A percentile compares a stretch with the other conserved stretches of the same genome.
Conservation (phyloP, 2,329 filamentous ascomycete genomes). For the Aspergillus uvarum region DNA sequence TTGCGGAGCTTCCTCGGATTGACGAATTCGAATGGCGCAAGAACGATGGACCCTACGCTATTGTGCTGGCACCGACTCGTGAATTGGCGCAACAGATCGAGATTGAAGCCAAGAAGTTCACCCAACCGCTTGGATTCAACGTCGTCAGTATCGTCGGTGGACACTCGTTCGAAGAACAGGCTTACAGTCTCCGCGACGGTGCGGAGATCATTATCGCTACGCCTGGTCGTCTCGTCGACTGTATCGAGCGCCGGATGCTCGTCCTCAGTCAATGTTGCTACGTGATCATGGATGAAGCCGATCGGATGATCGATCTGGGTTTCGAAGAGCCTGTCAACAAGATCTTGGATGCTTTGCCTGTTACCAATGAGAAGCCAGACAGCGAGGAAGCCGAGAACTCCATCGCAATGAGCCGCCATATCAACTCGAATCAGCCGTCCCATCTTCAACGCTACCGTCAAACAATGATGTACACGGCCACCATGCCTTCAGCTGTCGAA, state of each 20-base stretch:
- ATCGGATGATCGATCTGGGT: conserved; percentile 97
- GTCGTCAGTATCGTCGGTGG: conserved; percentile 98
- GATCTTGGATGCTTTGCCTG: conserved; percentile 90
- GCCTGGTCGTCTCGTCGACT: conserved; percentile 93
- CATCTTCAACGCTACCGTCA: conserved; percentile 69
- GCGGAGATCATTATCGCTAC: conserved; percentile 99
- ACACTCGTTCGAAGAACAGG: conserved; percentile 90
- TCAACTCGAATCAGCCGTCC: conserved; percentile 64
- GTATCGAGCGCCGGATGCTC: conserved; percentile 86
- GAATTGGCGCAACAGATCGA: conserved; percentile 98
- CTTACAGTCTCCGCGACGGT: conserved; percentile 83
- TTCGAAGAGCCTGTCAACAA: conserved; percentile 98
- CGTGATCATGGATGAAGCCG: conserved; percentile 98
- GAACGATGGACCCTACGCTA: conserved; percentile 94
- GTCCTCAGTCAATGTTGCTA: conserved; percentile 97
- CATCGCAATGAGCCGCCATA: conserved; percentile 75
- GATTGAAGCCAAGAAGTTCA: conserved; percentile 88
- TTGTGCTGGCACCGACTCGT: conserved; percentile 93
- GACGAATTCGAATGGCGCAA: conserved; percentile 79
- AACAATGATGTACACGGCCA: conserved; percentile 99
- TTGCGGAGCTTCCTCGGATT: conserved; percentile 81
- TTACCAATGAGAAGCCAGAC: conserved; percentile 92
- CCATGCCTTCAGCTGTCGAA: conserved; percentile 90
- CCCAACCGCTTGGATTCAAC: conserved; percentile 83
- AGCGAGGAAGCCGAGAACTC: conserved; percentile 86